Percentiles rank a stretch among this genome's conserved stretches.
phyloP scores from a whole-genome alignment of 148 eudicot species.

The Vaccinium corymbosum region DNA sequence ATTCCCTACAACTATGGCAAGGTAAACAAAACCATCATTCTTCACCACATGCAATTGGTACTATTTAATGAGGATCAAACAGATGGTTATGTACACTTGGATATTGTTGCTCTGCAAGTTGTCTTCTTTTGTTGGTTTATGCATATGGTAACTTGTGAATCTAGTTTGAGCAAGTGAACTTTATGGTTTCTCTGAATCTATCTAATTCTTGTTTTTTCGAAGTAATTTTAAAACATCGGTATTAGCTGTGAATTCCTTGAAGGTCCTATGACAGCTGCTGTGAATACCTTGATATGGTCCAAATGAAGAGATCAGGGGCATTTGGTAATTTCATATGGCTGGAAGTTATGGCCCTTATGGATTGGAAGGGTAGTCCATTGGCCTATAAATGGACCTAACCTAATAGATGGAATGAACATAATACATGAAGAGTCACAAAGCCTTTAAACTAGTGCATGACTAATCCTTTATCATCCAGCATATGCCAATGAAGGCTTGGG shows the following conservation, averaged over 20 bases:
- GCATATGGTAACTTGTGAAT: background rate
- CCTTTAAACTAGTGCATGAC: too few relatives aligned
- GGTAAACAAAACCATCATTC: background rate
- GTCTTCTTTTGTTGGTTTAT: background rate
- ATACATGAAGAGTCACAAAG: too few relatives aligned
- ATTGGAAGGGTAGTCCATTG: too few relatives aligned
- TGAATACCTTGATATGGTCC: too few relatives aligned
- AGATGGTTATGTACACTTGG: background rate
- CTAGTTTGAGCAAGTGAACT: background rate
- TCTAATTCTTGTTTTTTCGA: background rate
- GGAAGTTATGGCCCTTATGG: too few relatives aligned
- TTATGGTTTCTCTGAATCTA: background rate
- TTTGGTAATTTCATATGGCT: too few relatives aligned
- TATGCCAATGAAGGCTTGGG: too few relatives aligned
- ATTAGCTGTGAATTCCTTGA: background rate
- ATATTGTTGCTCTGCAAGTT: background rate
- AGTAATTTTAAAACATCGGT: background rate
- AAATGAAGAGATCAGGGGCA: too few relatives aligned
- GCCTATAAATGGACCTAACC: too few relatives aligned
- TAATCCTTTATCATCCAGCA: too few relatives aligned
- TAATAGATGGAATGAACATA: too few relatives aligned
- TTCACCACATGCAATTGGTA: background rate
- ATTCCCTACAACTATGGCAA: background rate
- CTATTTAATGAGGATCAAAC: background rate
- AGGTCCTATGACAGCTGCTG: background rate